Evolutionary conservation across 1,284 basidiomycete species (phyloP).

Genomic region (Sanghuangporus weigelae): DNA sequence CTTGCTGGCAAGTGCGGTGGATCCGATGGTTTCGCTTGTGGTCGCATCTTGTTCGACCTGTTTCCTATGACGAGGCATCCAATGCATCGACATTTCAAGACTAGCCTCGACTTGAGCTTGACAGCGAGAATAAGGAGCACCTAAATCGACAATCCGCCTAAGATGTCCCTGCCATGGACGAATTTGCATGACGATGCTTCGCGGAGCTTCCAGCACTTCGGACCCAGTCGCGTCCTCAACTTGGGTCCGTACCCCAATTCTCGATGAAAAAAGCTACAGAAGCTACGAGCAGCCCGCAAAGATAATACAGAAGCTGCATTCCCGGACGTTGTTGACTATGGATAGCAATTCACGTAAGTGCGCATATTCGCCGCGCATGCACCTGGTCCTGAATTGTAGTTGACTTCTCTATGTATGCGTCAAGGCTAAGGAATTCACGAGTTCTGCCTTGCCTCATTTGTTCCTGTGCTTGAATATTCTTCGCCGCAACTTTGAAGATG

Average conservation of each 20-base stretch:
- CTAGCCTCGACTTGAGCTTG: not conserved
- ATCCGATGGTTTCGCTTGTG: not conserved
- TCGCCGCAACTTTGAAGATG: not conserved
- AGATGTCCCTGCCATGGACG: not conserved
- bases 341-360: not conserved
- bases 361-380: not conserved
- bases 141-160: not conserved
- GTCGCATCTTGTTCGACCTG: not conserved
- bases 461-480: not conserved
- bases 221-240: not conserved
- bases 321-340: not conserved
- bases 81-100: not conserved
- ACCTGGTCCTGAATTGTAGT: not conserved
- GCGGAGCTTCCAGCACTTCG: not conserved
- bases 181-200: not conserved
- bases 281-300: not conserved
- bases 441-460: not conserved
- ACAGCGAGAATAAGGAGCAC: not conserved
- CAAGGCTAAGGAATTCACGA: not conserved
- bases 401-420: not conserved
- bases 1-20: conserved; percentile 1
- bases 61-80: not conserved
- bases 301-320: not conserved
- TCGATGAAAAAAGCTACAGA: not conserved
- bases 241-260: not conserved